Conservation (phyloP, 192 early-diverging fungal species). For the Piromyces finnis region DNA sequence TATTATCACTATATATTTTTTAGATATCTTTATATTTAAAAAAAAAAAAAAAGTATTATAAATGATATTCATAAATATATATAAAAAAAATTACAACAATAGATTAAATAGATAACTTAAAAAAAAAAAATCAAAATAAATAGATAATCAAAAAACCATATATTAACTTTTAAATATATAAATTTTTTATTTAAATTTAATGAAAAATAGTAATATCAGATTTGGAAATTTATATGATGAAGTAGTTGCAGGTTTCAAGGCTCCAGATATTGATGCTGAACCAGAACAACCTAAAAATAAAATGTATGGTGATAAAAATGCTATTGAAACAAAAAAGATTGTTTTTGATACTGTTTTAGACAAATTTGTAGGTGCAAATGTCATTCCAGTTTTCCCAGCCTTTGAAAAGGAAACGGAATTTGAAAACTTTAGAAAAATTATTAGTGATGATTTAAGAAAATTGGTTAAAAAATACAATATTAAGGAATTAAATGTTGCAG, state of each 20-base stretch:
- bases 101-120: no score
- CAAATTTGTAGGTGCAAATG: not conserved
- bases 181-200: no score
- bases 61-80: no score
- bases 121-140: no score
- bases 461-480: not conserved
- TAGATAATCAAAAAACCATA: no score
- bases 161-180: no score
- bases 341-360: not conserved
- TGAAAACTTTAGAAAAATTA: not conserved
- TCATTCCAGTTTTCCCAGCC: not conserved
- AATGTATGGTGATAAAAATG: not conserved
- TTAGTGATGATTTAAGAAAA: not conserved
- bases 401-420: not conserved
- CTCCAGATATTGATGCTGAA: not conserved
- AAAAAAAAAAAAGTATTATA: no score
- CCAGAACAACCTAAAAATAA: not conserved
- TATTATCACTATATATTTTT: no score
- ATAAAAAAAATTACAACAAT: no score
- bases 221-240: not conserved
- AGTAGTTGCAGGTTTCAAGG: not conserved
- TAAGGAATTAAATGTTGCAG: not conserved
- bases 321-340: not conserved
- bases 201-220: not conserved
- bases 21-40: no score